These are phyloP conservation scores for Fusarium sp. DNA, from an alignment of 2,329 filamentous ascomycete genomes.

Conservation along the genomic window DNA sequence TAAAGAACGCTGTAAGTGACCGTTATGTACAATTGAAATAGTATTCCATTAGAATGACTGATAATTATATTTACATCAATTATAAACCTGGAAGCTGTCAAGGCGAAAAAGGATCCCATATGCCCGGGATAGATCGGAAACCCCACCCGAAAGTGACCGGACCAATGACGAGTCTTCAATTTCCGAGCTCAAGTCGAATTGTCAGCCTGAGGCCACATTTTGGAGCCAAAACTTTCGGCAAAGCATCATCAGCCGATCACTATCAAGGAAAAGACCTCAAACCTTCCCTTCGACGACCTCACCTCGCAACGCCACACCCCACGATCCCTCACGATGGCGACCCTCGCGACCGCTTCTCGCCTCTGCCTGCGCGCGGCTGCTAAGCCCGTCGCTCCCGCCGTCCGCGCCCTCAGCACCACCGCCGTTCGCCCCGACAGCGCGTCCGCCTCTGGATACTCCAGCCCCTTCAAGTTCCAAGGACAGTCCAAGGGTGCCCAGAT, in stretches of 20 bases:
- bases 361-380: constrained; percentile 72
- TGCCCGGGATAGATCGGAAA: constrained; percentile 49
- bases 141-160: constrained; percentile 41
- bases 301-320: constrained; percentile 45
- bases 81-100: constrained; percentile 22
- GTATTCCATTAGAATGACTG: constrained; percentile 4
- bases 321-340: constrained; percentile 65
- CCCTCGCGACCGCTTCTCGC: constrained; percentile 75
- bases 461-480: constrained; percentile 75
- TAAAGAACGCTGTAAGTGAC: too few relatives aligned
- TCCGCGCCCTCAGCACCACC: constrained; percentile 68
- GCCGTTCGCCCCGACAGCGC: constrained; percentile 60
- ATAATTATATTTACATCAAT: not conserved
- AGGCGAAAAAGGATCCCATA: constrained; percentile 32
- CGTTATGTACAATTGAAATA: not conserved
- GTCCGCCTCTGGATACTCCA: constrained; percentile 65
- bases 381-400: constrained; percentile 54
- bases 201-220: constrained; percentile 58
- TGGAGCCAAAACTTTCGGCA: constrained; percentile 57
- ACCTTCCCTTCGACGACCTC: constrained; percentile 45
- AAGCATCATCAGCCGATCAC: constrained; percentile 53
- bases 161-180: constrained; percentile 61
- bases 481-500: constrained; percentile 73
- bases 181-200: constrained; percentile 55
- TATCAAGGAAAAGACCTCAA: constrained; percentile 63